These are phyloP conservation scores for Ambrosiella beaveri DNA, from an alignment of 2,329 filamentous ascomycete species.

Conservation along the genomic window DNA sequence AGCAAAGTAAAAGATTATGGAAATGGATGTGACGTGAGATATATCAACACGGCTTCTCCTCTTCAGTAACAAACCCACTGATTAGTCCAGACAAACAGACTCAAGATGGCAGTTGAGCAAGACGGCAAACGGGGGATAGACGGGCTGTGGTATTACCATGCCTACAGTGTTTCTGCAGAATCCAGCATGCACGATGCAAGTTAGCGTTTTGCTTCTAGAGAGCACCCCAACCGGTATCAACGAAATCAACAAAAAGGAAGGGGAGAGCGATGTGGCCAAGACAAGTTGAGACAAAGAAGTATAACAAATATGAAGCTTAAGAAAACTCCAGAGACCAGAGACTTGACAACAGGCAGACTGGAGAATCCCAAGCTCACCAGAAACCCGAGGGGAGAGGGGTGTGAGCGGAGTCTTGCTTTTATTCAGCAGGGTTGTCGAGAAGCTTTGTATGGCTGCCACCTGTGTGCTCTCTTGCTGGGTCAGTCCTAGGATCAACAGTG, in stretches of 20 bases:
- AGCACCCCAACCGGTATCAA: background rate
- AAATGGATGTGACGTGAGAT: too few species aligned
- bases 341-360: too few species aligned
- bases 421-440: background rate
- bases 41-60: too few species aligned
- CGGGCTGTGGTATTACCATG: background rate
- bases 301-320: background rate
- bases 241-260: background rate
- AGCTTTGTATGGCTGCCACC: background rate
- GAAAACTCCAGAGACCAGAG: too few species aligned
- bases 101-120: background rate
- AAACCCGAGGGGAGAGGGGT: background rate
- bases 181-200: background rate
- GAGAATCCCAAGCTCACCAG: too few species aligned
- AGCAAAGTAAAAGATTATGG: too few species aligned
- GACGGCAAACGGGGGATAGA: background rate
- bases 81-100: background rate
- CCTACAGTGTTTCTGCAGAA: background rate
- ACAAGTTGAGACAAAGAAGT: background rate
- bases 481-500: background rate
- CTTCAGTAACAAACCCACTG: too few species aligned
- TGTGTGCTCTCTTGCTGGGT: background rate
- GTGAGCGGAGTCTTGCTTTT: background rate
- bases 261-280: background rate
- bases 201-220: background rate